Percentiles rank a stretch among this genome's conserved stretches.
Conservation (phyloP, 352 stramenopile species). For the Peronospora destructor region DNA sequence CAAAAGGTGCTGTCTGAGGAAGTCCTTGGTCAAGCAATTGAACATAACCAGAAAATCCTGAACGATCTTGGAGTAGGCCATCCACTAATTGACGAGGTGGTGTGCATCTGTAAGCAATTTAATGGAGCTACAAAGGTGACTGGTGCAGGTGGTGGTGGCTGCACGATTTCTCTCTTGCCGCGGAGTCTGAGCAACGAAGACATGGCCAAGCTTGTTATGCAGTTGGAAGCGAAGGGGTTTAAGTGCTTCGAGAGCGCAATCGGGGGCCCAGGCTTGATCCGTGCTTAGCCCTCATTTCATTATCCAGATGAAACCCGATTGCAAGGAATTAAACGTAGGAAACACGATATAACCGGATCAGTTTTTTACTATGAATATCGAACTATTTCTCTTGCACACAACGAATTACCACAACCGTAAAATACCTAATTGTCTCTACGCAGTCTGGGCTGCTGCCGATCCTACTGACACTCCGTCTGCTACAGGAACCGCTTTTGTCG, state of each 20-base stretch:
- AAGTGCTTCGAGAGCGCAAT: constrained; percentile 55
- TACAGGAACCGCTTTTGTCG: constrained; percentile 21
- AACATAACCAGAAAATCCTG: constrained; percentile 73
- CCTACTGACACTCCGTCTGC: constrained; percentile 7
- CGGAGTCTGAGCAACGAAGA: constrained; percentile 30
- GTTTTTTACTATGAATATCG: constrained; percentile 6
- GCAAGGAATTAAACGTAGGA: neutral
- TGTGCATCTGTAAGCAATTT: constrained; percentile 39
- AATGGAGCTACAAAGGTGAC: constrained; percentile 86
- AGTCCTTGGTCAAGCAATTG: constrained; percentile 43
- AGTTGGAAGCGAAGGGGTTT: constrained; percentile 44
- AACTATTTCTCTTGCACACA: constrained; percentile 29
- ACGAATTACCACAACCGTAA: constrained; percentile 8
- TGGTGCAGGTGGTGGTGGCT: constrained; percentile 83
- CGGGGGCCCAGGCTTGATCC: constrained; percentile 41
- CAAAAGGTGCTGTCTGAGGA: constrained; percentile 35
- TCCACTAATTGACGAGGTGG: constrained; percentile 72
- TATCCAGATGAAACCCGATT: neutral
- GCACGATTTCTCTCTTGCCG: constrained; percentile 79
- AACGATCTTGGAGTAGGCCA: constrained; percentile 81
- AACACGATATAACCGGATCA: neutral
- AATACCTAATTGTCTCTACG: constrained; percentile 19
- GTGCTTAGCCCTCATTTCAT: constrained; percentile 2
- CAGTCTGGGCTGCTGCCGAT: constrained; percentile 24
- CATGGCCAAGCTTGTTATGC: constrained; percentile 37